phyloP scores from a whole-genome alignment of 1,284 basidiomycete species.

The Ceratobasidium sp. region DNA sequence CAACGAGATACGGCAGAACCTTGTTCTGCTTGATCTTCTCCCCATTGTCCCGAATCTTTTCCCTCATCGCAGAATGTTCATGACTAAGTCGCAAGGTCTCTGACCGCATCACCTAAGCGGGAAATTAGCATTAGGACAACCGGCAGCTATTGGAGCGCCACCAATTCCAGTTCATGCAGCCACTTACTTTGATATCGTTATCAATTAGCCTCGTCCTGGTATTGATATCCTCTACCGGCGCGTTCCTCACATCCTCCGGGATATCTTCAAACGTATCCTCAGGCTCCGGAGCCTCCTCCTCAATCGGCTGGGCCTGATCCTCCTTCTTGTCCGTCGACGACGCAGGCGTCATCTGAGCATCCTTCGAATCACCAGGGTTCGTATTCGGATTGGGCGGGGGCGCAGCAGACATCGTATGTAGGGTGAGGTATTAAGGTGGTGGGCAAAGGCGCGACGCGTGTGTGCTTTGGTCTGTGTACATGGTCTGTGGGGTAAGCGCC shows the following conservation, averaged over 20 bases:
- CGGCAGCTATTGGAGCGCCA: neutral
- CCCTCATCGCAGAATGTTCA: conserved; percentile 95
- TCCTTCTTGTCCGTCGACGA: conserved; percentile 56
- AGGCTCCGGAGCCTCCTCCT: conserved; percentile 77
- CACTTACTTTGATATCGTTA: conserved; percentile 87
- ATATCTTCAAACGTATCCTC: conserved; percentile 87
- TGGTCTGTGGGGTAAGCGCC: conserved; percentile 1
- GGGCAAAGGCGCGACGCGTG: conserved; percentile 35
- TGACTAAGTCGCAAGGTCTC: conserved; percentile 92
- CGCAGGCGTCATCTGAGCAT: conserved; percentile 52
- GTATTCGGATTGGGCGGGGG: conserved; percentile 65
- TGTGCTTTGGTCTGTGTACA: conserved; percentile 34
- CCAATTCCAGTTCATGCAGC: too few relatives aligned
- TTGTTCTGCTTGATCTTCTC: conserved; percentile 99
- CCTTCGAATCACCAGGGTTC: conserved; percentile 52
- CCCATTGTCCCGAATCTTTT: conserved; percentile 97
- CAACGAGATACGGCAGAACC: conserved; percentile 96
- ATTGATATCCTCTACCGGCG: conserved; percentile 83
- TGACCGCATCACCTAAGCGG: conserved; percentile 88
- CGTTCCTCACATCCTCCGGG: conserved; percentile 77
- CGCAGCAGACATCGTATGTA: conserved; percentile 42
- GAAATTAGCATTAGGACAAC: neutral
- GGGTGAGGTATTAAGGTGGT: neutral
- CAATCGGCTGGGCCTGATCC: conserved; percentile 50
- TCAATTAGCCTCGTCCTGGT: conserved; percentile 91